A percentile compares a stretch with the other conserved stretches of the same genome.
Conservation (phyloP, 2,329 filamentous ascomycete genomes). For the Ascochyta lentis region DNA sequence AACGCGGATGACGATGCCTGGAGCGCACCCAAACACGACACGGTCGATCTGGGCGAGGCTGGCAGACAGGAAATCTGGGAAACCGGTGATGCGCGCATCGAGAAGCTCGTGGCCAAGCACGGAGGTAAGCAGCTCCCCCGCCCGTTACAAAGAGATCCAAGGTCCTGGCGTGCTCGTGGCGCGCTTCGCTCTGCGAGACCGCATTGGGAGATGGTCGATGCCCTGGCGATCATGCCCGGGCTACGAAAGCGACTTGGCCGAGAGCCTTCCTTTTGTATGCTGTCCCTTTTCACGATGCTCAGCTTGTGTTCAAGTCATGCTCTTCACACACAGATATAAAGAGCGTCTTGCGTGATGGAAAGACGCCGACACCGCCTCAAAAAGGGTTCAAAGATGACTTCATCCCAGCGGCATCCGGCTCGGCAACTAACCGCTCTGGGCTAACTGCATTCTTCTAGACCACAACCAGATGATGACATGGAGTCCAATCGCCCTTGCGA, state of each 20-base stretch:
- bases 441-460: constrained; percentile 25
- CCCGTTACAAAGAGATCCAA: constrained; percentile 16
- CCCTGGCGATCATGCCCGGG: constrained; percentile 9
- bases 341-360: constrained; percentile 3
- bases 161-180: constrained; percentile 9
- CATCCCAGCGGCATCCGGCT: constrained; percentile 15
- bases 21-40: constrained; percentile 21
- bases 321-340: neutral
- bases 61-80: constrained; percentile 43
- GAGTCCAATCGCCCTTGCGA: constrained; percentile 32
- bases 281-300: neutral
- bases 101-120: constrained; percentile 46
- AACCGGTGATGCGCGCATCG: constrained; percentile 31
- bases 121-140: constrained; percentile 39
- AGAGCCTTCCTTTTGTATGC: neutral
- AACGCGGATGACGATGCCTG: constrained; percentile 19
- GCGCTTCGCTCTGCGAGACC: constrained; percentile 13
- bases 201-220: constrained; percentile 10
- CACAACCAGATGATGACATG: constrained; percentile 42
- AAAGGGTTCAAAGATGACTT: constrained; percentile 13
- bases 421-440: constrained; percentile 17
- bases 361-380: constrained; percentile 10
- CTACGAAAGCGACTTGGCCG: neutral
- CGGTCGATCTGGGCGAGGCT: constrained; percentile 44
- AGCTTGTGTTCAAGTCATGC: neutral